Base-by-base conservation (phyloP, 2,329 filamentous ascomycete species). In the Cryoendolithus antarcticus region DNA sequence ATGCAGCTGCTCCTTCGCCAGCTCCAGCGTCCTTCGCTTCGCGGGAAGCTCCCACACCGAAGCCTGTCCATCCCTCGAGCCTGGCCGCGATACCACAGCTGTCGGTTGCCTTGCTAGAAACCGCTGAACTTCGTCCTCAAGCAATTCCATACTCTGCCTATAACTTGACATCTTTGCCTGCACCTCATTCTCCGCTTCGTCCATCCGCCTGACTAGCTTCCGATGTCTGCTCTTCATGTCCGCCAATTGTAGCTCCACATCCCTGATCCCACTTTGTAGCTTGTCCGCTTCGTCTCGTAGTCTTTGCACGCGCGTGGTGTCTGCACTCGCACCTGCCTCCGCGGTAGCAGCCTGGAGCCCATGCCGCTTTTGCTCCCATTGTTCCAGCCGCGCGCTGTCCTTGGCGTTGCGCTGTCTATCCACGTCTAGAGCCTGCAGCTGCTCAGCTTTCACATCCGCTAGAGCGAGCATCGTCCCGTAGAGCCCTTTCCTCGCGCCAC, bases 131-230 rank as follows among this genome's bases (percentile, higher is more conserved):
- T 82, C 73, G 9, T 63, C 64, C 43, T 86, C 79, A 4, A 83
- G 69, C 39, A 83, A 72, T 40, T 66, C 72, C 29, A 85, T 60
- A 3, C 80, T 79, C 1, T 77, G 73, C 12, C 70, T 74, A 55
- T 85, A 86, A 1, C 80, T 79, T 40, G 79, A 82, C 9, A 86
- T 57, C n/a, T 75, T 76, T 2, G 81, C 77, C 54, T 86, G 81
- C 30, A 79, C 66, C 39, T 70, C 69, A 48, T 79, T 86, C 45
- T 71, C 70, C 1, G 76, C 69, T 40, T 80, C 75, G 4, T 72
- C 67, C 34, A 84, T 74, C 50, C 74, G 69, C 2, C 69, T 68
- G 44, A 72, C 62, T 0, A 86, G 58, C 53, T 69, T 71, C n/a
- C 69, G 64, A 47, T 77, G 74, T 21, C 72, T 66, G 34, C 67